Evolutionary conservation across 306 rosid species (phyloP).

Genomic region (Arachis stenosperma): DNA sequence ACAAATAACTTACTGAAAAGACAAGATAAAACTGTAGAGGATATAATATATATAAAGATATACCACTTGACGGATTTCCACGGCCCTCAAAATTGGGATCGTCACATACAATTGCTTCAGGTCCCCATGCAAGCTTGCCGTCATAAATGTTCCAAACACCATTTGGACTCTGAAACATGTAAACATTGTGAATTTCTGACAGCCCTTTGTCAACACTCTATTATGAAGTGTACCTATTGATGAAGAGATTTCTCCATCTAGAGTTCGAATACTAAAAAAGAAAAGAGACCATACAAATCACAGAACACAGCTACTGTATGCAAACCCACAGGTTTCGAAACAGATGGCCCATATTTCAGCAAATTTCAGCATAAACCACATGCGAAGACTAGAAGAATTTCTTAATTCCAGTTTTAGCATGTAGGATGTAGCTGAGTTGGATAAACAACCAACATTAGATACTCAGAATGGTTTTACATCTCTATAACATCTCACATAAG

Average conservation of each 20-base stretch:
- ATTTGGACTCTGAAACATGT: constrained; percentile 68
- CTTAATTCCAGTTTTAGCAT: no score
- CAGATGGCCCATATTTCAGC: no score
- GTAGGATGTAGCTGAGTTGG: no score
- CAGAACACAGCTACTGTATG: neutral
- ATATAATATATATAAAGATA: constrained; percentile 4
- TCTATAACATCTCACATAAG: no score
- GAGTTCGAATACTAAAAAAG: constrained; percentile 12
- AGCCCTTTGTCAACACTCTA: neutral
- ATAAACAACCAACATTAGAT: no score
- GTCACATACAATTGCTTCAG: constrained; percentile 83
- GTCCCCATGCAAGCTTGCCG: constrained; percentile 82
- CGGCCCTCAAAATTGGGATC: constrained; percentile 80
- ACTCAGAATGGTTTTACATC: no score
- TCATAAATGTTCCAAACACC: constrained; percentile 88
- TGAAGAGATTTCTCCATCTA: constrained; percentile 24
- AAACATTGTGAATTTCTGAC: constrained; percentile 31
- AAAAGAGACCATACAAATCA: constrained; percentile 8
- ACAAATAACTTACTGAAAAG: constrained; percentile 19
- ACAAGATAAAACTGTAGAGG: constrained; percentile 10
- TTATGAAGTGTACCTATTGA: constrained; percentile 24
- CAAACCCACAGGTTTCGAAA: no score
- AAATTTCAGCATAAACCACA: no score
- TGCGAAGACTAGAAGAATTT: no score
- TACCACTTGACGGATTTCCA: constrained; percentile 82